Conservation (phyloP, 2,329 filamentous ascomycete species). For the Gnomoniopsis sp. region DNA sequence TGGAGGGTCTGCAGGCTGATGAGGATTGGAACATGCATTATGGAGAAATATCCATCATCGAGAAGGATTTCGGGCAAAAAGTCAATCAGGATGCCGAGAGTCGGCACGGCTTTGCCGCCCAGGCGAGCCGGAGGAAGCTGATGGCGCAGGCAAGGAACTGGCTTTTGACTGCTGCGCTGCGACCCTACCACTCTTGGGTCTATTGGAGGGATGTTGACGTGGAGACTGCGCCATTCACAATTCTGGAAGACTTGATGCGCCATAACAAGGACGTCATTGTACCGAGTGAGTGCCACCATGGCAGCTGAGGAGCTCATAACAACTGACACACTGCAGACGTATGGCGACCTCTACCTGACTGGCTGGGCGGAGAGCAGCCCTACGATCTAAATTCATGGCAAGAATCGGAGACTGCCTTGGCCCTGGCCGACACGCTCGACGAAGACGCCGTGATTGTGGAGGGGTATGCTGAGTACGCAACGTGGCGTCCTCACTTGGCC, state of each 20-base stretch:
- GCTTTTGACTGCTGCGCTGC: conserved; percentile 87
- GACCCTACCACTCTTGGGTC: conserved; percentile 97
- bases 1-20: conserved; percentile 77
- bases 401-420: conserved; percentile 93
- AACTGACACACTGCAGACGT: conserved; percentile 62
- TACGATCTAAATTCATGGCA: conserved; percentile 99
- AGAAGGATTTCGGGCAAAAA: conserved; percentile 98
- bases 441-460: conserved; percentile 99
- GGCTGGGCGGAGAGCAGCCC: conserved; percentile 96
- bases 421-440: conserved; percentile 89
- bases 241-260: conserved; percentile 95
- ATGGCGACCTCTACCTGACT: conserved; percentile 97
- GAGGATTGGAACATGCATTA: conserved; percentile 78
- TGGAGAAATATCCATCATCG: conserved; percentile 94
- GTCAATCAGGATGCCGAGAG: conserved; percentile 98
- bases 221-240: conserved; percentile 93
- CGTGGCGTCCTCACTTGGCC: conserved; percentile 94
- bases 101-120: conserved; percentile 93
- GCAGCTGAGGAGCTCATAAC: background rate
- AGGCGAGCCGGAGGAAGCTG: conserved; percentile 87
- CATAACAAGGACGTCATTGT: conserved; percentile 99
- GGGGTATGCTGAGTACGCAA: conserved; percentile 97
- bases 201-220: conserved; percentile 99
- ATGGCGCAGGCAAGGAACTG: conserved; percentile 99
- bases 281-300: conserved; percentile 68